Base-by-base conservation (phyloP, 768 basidiomycete species). In the Tricholoma bakamatsutake region DNA sequence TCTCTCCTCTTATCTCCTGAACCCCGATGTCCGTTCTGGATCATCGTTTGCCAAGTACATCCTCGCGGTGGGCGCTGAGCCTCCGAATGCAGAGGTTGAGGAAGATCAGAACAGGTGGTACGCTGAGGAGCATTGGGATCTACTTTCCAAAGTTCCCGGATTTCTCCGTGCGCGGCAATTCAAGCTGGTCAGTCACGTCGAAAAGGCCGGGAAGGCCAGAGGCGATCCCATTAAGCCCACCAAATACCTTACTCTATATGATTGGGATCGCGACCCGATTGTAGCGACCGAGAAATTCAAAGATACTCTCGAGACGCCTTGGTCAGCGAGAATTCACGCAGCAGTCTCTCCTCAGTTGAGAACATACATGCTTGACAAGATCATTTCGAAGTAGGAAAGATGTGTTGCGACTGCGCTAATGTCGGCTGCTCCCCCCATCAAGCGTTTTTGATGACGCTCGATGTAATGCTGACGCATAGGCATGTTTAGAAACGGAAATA, bases 81-180 rank as follows among this genome's bases (percentile, higher is more conserved):
- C 59, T 18, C 5, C 10, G 10, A 24, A 54, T 5, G 31, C 43
- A 1, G 63, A 66, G 27, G 59, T 52, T 13, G 69, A 70, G 37
- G 60, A 59, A 8, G 70, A 69, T 2, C 53, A 69, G 24, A 64
- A 68, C 50, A 62, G 53, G 40, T 73, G 67, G 67, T 73, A 71
- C 57, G 57, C 55, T 10, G 65, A 65, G 39, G 68, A 71, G 43
- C 70, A 72, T 54, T 59, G 69, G 18, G 52, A 28, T 9, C 33
- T 64, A 52, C 28, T 70, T 34, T 61, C 61, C 17, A 66, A 67
- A 40, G 64, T 66, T 6, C 66, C 67, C 24, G 71, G 72, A n/a
- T 73, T 68, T 58, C 56, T 67, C 27, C 59, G 69, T 28, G 58
- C 59, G 15, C 59, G 71, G 50, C 54, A 66, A n/a, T 72, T 63